Evolutionary conservation across 371 early-diverging fungal species (phyloP), one percentile per base, ranked within the genome.

Genomic region (Mortierella sp.): DNA sequence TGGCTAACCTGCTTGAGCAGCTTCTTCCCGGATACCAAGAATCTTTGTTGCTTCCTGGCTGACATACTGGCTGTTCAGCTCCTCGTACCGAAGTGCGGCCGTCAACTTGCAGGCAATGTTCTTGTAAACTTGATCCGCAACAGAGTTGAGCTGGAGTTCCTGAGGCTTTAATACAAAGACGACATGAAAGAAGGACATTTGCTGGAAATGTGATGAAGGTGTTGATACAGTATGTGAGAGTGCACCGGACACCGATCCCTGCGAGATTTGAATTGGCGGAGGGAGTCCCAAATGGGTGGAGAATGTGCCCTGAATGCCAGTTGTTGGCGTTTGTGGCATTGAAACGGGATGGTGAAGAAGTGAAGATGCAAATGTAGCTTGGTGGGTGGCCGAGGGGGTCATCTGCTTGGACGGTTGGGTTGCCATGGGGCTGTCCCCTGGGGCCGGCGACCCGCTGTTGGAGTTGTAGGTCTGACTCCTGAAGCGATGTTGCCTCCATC

Each of bases 151-250:
- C 68, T 93, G 91, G 9, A 92, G 80, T 76, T 93, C 91, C 11
- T 91, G 90, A 4, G 92, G 91, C 34, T 89, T 89, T 80, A 92
- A 78, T 7, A 94, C 96, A 86, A 96, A 95, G 0, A 96, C 96
- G 31, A 97, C 90, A 86, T 96, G 95, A 84, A 97, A 97, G 81
- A 94, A 92, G 10, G 96, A 95, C 89, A 96, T 92, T 72, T 92
- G 90, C 34, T 86, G 85, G 21, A 81, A 24, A 84, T 88, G 42
- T 79, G 85, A 77, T 3, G 85, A 73, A 14, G 84, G 76, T 45
- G 84, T 83, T 72, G 81, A 19, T 1, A 72, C 65, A 4, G 57
- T 63, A 48, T 80, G 80, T 13, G 84, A 70, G 48, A 74, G 52
- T 8, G 70, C 8, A 26, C 48, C 77, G n/a, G 79, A 72, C 3